Percentiles rank a stretch among this genome's conserved stretches.
Conservation (phyloP, 163 green algal species). For the Chlorella variabilis region DNA sequence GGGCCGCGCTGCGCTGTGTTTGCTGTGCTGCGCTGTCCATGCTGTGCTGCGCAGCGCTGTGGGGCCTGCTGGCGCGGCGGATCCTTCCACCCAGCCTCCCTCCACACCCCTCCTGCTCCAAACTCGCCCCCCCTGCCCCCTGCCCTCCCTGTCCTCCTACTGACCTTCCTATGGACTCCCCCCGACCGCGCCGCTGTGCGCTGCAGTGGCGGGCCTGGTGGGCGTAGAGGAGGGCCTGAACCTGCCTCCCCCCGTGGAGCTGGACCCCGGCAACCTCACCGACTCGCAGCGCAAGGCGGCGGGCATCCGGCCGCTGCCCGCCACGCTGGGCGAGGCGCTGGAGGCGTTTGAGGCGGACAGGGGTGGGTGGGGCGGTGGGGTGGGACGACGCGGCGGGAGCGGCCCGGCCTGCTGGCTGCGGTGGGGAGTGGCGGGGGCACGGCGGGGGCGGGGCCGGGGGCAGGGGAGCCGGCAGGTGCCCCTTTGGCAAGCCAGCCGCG, state of each 20-base stretch:
- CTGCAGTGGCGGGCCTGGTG: conserved; percentile 37
- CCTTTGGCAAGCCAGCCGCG: too few species aligned
- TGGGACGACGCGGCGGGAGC: too few species aligned
- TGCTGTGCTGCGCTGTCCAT: too few species aligned
- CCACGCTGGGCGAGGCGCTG: conserved; percentile 19
- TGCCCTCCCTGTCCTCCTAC: neutral
- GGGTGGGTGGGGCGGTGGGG: neutral
- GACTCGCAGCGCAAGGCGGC: neutral
- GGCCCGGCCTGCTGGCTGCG: too few species aligned
- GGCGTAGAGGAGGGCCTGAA: conserved; percentile 1
- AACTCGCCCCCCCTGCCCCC: neutral
- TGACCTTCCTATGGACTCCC: neutral
- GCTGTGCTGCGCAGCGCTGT: too few species aligned
- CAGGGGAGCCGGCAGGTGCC: too few species aligned
- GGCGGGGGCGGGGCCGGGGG: too few species aligned
- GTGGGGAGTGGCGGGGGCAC: too few species aligned
- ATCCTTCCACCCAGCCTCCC: too few species aligned
- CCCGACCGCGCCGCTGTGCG: neutral
- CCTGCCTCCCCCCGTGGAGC: neutral
- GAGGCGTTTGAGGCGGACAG: conserved; percentile 25
- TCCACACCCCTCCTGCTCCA: too few species aligned
- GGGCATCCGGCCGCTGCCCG: conserved; percentile 26
- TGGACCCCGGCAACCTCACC: conserved; percentile 28
- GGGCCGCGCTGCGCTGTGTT: too few species aligned
- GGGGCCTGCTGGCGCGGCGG: too few species aligned